Percentiles rank a stretch among this genome's conserved stretches.
Conservation (phyloP, 495 filamentous ascomycete species). For the Penicillium roqueforti region DNA sequence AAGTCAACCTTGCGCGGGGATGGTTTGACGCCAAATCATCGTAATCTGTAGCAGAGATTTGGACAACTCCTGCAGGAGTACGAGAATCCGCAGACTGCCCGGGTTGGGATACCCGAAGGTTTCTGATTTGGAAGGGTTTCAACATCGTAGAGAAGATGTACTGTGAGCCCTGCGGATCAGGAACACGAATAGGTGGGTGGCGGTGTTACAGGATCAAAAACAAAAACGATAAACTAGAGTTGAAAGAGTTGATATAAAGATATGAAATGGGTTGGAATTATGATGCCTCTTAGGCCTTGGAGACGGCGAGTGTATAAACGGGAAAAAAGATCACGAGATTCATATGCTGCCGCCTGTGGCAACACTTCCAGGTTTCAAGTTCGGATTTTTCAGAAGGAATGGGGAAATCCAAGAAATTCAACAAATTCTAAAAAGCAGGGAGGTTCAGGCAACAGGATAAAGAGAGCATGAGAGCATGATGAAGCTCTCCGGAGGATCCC, state of each 20-base stretch:
- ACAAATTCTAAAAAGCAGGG: not conserved
- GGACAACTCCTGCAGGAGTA: constrained; percentile 28
- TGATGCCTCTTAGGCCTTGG: constrained; percentile 2
- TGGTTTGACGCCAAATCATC: constrained; percentile 44
- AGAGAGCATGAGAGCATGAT: not conserved
- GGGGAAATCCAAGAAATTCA: not conserved
- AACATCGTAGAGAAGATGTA: constrained; percentile 27
- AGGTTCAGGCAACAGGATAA: constrained; percentile 16
- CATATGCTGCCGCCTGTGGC: constrained; percentile 28
- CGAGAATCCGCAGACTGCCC: not conserved
- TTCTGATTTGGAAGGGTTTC: constrained; percentile 43
- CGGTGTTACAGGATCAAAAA: constrained; percentile 10
- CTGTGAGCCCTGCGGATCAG: not conserved
- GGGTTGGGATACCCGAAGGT: constrained; percentile 26
- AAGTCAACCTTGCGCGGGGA: constrained; percentile 49
- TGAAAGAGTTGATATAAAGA: not conserved
- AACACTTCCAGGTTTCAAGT: not conserved
- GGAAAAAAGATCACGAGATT: constrained; percentile 9
- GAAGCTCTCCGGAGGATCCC: constrained; percentile 1
- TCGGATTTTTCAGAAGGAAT: not conserved
- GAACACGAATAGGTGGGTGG: constrained; percentile 8
- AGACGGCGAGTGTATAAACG: constrained; percentile 3
- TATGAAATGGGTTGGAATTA: not conserved
- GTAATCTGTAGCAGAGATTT: constrained; percentile 44
- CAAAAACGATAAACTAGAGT: not conserved